Conservation (phyloP, 495 filamentous ascomycete species). For the Tuber calosporum region DNA sequence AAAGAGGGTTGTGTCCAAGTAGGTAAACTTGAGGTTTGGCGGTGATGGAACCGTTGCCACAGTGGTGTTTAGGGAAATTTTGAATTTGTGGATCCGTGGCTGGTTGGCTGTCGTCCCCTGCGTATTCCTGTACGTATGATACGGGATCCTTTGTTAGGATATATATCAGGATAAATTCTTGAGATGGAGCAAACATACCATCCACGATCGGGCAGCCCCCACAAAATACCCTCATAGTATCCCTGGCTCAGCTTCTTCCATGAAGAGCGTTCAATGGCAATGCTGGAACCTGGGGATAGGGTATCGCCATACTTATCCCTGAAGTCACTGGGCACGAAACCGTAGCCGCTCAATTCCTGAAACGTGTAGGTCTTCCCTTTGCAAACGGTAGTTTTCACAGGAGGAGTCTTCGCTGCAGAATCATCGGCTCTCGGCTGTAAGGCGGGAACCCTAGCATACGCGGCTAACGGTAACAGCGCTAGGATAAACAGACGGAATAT, state of each 20-base stretch:
- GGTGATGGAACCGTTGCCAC: constrained; percentile 54
- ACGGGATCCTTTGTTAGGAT: neutral
- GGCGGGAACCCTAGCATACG: constrained; percentile 13
- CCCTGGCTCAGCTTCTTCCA: constrained; percentile 56
- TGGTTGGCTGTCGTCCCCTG: constrained; percentile 70
- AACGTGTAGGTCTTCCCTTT: constrained; percentile 60
- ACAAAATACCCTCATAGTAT: constrained; percentile 59
- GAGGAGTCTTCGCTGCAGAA: neutral
- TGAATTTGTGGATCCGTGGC: constrained; percentile 65
- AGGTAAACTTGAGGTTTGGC: constrained; percentile 60
- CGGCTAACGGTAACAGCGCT: constrained; percentile 18
- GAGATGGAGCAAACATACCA: constrained; percentile 47
- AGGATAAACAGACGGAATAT: constrained; percentile 17
- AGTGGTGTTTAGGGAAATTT: constrained; percentile 52
- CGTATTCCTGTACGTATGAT: constrained; percentile 60
- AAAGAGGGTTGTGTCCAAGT: constrained; percentile 62
- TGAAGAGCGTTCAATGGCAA: constrained; percentile 55
- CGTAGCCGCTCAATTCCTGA: constrained; percentile 64
- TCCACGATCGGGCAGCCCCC: constrained; percentile 63
- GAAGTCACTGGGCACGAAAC: constrained; percentile 54
- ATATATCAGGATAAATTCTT: neutral
- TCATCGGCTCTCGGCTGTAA: neutral
- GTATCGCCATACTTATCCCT: constrained; percentile 69
- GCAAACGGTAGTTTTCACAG: constrained; percentile 48
- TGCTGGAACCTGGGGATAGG: constrained; percentile 60